Percentiles rank a stretch among this genome's conserved stretches.
Conservation (phyloP, 148 eudicot species). For the Suaeda aralocaspica region DNA sequence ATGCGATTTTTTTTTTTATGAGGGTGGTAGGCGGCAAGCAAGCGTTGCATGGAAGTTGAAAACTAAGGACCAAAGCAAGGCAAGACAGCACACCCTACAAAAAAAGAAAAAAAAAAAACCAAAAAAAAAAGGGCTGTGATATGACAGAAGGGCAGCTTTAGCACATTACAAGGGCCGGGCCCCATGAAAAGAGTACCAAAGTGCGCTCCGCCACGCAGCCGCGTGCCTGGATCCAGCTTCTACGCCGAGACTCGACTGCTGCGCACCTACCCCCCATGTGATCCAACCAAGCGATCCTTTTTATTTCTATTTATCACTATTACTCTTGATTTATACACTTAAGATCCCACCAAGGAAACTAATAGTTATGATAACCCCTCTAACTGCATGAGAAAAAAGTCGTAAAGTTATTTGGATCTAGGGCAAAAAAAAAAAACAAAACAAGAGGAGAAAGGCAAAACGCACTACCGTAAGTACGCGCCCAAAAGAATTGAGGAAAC, state of each 20-base stretch:
- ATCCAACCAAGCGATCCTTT: not conserved
- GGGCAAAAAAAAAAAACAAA: no score
- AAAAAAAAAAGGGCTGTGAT: not conserved
- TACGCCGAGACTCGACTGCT: constrained; percentile 12
- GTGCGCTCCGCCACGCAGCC: constrained; percentile 56
- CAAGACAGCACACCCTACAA: not conserved
- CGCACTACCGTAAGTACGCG: no score
- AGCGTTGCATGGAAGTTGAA: constrained; percentile 2
- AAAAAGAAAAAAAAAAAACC: no score
- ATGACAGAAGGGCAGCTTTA: constrained; percentile 17
- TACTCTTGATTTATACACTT: no score
- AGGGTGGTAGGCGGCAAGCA: not conserved
- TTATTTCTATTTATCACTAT: not conserved
- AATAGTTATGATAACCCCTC: no score
- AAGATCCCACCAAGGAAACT: no score
- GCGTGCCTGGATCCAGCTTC: constrained; percentile 52
- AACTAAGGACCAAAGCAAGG: constrained; percentile 29
- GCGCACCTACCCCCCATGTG: constrained; percentile 11
- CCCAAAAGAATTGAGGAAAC: no score
- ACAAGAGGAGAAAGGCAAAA: no score
- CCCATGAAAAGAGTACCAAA: not conserved
- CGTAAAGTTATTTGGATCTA: no score
- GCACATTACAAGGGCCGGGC: no score
- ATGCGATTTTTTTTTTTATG: not conserved
- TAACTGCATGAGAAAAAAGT: no score